A percentile compares a stretch with the other conserved stretches of the same genome.
Conservation (phyloP, 2,329 filamentous ascomycete genomes). For the Ceratocystiopsis minuta region DNA sequence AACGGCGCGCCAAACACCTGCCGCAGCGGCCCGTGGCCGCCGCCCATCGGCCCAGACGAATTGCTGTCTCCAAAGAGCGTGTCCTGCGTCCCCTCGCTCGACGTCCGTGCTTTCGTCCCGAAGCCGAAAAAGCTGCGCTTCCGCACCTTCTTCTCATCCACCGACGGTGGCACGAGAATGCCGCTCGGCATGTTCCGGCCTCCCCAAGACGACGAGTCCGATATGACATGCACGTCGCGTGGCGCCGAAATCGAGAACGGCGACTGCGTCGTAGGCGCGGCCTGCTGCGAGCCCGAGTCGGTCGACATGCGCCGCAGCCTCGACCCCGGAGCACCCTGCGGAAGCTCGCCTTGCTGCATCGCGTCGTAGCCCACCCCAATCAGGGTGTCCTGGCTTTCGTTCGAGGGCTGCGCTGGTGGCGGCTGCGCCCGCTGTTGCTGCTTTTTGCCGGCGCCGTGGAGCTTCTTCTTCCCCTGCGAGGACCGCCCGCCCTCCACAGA, state of each 20-base stretch:
- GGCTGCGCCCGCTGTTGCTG: constrained; percentile 21
- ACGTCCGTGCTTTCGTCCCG: constrained; percentile 39
- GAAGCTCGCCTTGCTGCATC: constrained; percentile 30
- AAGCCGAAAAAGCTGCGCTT: constrained; percentile 66
- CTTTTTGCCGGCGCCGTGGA: constrained; percentile 21
- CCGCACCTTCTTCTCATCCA: constrained; percentile 60
- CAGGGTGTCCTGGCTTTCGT: constrained; percentile 23
- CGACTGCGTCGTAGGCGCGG: constrained; percentile 20
- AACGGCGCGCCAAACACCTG: constrained; percentile 75
- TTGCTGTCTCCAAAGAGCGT: constrained; percentile 30
- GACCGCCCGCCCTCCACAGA: constrained; percentile 12
- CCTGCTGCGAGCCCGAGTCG: constrained; percentile 17
- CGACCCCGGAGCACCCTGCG: constrained; percentile 8
- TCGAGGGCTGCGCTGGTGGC: constrained; percentile 9
- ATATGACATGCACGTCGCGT: constrained; percentile 67
- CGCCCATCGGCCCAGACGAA: constrained; percentile 20
- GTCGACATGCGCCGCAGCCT: constrained; percentile 9
- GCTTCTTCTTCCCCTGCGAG: constrained; percentile 23
- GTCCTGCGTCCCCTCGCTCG: constrained; percentile 37
- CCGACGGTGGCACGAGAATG: constrained; percentile 25
- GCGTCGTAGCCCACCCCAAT: constrained; percentile 42
- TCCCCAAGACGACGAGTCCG: constrained; percentile 73
- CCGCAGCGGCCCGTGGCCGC: constrained; percentile 32
- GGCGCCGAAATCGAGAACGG: constrained; percentile 59
- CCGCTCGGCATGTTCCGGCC: constrained; percentile 15